Evolutionary conservation across 2,329 filamentous ascomycete species (phyloP).

Genomic region (Penicillium aurantiogriseum): DNA sequence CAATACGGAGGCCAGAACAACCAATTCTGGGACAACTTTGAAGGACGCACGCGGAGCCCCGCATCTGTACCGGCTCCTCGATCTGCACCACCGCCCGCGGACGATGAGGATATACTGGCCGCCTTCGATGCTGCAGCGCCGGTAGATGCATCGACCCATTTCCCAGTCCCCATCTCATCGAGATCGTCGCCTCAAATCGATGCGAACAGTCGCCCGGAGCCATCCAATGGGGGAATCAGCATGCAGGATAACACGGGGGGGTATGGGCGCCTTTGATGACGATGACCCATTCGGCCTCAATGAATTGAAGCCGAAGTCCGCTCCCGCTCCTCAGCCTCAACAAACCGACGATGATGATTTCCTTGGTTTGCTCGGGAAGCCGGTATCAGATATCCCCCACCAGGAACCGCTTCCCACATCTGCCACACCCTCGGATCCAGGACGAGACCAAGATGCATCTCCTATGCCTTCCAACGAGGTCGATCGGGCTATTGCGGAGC

Average conservation of each 20-base stretch:
- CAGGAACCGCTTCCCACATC: conserved; percentile 31
- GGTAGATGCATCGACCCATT: conserved; percentile 60
- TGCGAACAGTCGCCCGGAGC: conserved; percentile 11
- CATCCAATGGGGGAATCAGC: conserved; percentile 16
- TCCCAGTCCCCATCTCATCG: conserved; percentile 47
- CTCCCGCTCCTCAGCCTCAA: conserved; percentile 48
- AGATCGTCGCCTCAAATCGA: conserved; percentile 29
- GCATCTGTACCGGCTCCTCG: conserved; percentile 49
- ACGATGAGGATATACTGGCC: conserved; percentile 60
- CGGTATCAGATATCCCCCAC: conserved; percentile 53
- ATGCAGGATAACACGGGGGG: conserved; percentile 20
- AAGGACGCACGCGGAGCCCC: conserved; percentile 49
- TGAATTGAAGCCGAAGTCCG: conserved; percentile 56
- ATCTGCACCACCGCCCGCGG: conserved; percentile 46
- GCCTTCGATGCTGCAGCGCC: conserved; percentile 60
- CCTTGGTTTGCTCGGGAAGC: conserved; percentile 59
- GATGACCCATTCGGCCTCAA: conserved; percentile 86
- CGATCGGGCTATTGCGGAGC: conserved; percentile 78
- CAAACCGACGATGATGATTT: conserved; percentile 62
- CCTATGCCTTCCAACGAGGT: conserved; percentile 51
- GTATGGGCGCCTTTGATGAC: conserved; percentile 54
- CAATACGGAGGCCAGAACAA: conserved; percentile 69
- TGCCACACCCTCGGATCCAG: conserved; percentile 9
- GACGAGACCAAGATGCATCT: conserved; percentile 18
- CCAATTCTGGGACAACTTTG: conserved; percentile 74